Percentiles rank a stretch among this genome's conserved stretches.
These are phyloP conservation scores for Plasmodium ovale DNA, from an alignment of 169 alveolate species.

Conservation along the genomic window DNA sequence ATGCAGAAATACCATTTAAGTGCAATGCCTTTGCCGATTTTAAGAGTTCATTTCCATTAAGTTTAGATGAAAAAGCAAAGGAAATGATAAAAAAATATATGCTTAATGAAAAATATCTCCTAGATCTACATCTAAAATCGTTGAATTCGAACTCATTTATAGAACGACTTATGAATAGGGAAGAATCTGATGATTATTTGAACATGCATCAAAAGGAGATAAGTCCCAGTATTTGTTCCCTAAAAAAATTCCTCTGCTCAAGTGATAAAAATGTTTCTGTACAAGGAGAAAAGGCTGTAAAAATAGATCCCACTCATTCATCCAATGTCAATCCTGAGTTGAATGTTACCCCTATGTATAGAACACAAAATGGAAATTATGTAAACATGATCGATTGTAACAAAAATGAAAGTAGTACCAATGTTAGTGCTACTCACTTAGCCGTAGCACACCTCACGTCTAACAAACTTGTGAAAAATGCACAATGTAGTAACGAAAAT, in stretches of 20 bases:
- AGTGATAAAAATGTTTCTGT: constrained; percentile 6
- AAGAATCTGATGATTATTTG: constrained; percentile 49
- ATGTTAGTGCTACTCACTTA: neutral
- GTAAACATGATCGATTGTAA: neutral
- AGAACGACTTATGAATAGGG: constrained; percentile 44
- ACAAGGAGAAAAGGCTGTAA: too few relatives aligned
- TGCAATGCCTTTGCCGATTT: constrained; percentile 66
- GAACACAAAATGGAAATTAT: neutral
- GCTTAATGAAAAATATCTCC: constrained; percentile 74
- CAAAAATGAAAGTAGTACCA: neutral
- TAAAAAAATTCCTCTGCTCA: constrained; percentile 19
- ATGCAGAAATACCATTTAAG: constrained; percentile 39
- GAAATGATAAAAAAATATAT: constrained; percentile 74
- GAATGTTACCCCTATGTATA: neutral
- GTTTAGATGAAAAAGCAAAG: constrained; percentile 59
- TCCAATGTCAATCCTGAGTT: neutral
- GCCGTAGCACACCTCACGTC: neutral
- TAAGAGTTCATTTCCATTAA: constrained; percentile 52
- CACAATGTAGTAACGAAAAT: neutral
- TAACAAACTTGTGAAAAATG: neutral
- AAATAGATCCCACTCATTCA: neutral
- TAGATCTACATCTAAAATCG: constrained; percentile 77
- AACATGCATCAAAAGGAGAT: constrained; percentile 40
- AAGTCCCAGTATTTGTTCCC: constrained; percentile 29
- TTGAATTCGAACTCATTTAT: constrained; percentile 55